Conservation (phyloP, 208 protist genomes). For the Leishmania lainsoni region DNA sequence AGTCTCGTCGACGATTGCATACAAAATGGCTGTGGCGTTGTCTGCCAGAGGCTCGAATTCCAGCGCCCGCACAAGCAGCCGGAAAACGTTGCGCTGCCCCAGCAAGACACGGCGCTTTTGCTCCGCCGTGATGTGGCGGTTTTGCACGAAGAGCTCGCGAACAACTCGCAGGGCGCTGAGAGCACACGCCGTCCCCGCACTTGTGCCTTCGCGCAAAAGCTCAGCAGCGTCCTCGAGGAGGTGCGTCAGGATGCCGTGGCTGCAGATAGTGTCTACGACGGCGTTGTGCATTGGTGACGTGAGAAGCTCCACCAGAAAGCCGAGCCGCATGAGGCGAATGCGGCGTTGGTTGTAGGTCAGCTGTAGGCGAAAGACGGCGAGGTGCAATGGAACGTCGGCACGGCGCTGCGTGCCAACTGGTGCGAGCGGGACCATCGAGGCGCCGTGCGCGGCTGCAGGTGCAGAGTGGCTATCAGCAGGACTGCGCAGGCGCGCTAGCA, state of each 20-base stretch:
- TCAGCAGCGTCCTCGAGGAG: constrained; percentile 86
- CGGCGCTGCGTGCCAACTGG: constrained; percentile 7
- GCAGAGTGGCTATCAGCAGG: constrained; percentile 11
- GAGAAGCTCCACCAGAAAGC: constrained; percentile 77
- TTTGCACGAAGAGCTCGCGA: constrained; percentile 66
- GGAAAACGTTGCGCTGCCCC: constrained; percentile 82
- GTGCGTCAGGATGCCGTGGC: constrained; percentile 80
- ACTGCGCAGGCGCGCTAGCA: constrained; percentile 73
- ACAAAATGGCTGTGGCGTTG: constrained; percentile 60
- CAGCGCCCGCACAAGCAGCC: constrained; percentile 81
- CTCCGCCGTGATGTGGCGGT: constrained; percentile 40
- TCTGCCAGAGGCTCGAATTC: constrained; percentile 67
- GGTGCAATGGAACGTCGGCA: constrained; percentile 64
- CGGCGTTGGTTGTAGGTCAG: constrained; percentile 82
- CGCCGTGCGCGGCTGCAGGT: not conserved
- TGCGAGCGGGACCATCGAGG: constrained; percentile 1
- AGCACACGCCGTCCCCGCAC: constrained; percentile 50
- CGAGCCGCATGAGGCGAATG: constrained; percentile 56
- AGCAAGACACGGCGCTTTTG: constrained; percentile 71
- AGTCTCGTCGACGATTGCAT: constrained; percentile 66
- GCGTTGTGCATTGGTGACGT: constrained; percentile 50
- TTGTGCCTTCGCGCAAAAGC: constrained; percentile 81
- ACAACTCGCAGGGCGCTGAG: constrained; percentile 59
- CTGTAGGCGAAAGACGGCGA: constrained; percentile 72
- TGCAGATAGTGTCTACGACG: constrained; percentile 40